These are phyloP conservation scores for Bipolaris victoriae DNA, from an alignment of 2,329 filamentous ascomycete genomes.

Conservation along the genomic window DNA sequence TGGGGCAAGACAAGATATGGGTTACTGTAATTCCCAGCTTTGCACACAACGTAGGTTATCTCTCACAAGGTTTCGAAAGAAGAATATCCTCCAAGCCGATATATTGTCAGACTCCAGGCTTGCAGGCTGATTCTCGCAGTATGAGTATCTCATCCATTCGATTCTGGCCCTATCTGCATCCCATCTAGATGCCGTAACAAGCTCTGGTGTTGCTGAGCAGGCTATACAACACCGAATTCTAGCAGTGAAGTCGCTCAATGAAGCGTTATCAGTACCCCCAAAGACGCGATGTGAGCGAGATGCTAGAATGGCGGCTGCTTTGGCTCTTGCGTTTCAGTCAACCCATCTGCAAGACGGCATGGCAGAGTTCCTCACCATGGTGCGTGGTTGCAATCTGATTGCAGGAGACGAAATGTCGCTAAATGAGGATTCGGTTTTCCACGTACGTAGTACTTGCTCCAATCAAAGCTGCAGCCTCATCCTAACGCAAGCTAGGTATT, in stretches of 20 bases:
- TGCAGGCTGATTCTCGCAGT: slow-evolving; percentile 47
- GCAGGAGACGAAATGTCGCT: slow-evolving; percentile 32
- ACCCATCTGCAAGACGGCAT: slow-evolving; percentile 48
- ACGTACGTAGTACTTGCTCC: slow-evolving; percentile 25
- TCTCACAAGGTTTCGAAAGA: background rate
- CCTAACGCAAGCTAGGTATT: slow-evolving; percentile 29
- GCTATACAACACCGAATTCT: slow-evolving; percentile 70
- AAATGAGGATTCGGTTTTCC: slow-evolving; percentile 35
- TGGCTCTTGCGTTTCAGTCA: slow-evolving; percentile 48
- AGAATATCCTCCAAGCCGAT: background rate
- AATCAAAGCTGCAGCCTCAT: background rate
- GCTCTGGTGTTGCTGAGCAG: slow-evolving; percentile 59
- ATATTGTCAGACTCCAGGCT: too few relatives aligned
- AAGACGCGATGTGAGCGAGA: slow-evolving; percentile 42
- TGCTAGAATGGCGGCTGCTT: slow-evolving; percentile 46
- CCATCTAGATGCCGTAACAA: slow-evolving; percentile 61
- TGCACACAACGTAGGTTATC: slow-evolving; percentile 64
- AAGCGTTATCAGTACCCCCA: slow-evolving; percentile 45
- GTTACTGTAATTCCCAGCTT: slow-evolving; percentile 70
- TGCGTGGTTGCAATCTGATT: slow-evolving; percentile 47
- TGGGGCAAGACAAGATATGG: slow-evolving; percentile 71
- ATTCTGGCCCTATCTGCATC: slow-evolving; percentile 72
- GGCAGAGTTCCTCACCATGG: slow-evolving; percentile 47
- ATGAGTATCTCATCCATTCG: slow-evolving; percentile 73
- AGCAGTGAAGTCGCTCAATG: slow-evolving; percentile 61